Base-by-base conservation (phyloP, 495 filamentous ascomycete genomes). In the Neurospora sp. region DNA sequence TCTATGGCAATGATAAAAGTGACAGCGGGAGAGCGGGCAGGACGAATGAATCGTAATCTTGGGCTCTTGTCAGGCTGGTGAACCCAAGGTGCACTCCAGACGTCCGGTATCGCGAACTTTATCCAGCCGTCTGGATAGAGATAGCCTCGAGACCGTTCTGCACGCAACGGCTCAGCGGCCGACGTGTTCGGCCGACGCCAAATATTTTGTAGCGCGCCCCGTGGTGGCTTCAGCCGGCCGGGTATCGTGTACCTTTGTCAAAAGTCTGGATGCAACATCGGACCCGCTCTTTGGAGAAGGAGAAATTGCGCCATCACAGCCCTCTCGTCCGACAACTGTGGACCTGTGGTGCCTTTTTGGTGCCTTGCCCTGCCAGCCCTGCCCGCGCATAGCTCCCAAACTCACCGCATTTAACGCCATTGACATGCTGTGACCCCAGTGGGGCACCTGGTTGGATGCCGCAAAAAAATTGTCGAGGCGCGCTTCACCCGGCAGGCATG, bases 221-320 rank as follows among this genome's bases (percentile, higher is more conserved):
- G 18, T 20, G 14, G 8, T 6, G 18, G 18, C 27, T 6, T 40
- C 72, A 72, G 54, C 73, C 73, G 72, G 46, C 6, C 39, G 39
- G 49, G 79, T 81, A 81, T 73, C 70, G 11, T 8, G 60, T 77
- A 79, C 78, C 46, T 66, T 4, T 66, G 54, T 31, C 2, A 66
- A 7, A 66, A 66, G 54, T 66, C 54, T 66, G 54, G 54, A 66
- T 66, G 54, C 27, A 31, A 62, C 54, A 31, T 75, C 39, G 74
- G 73, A 66, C 74, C 74, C 75, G 73, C 71, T 37, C 70, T 72
- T 70, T 70, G 44, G 72, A 35, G 27, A 66, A 66, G 42, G 72
- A 72, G 71, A 76, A 75, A 81, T 81, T 81, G 79, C 79, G 78
- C 78, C 75, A 81, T 81, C 71, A 74, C 77, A 74, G 73, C 78